Base-by-base conservation (phyloP, 202 grass and related monocot species). In the Bolboschoenoplectus hybrid region DNA sequence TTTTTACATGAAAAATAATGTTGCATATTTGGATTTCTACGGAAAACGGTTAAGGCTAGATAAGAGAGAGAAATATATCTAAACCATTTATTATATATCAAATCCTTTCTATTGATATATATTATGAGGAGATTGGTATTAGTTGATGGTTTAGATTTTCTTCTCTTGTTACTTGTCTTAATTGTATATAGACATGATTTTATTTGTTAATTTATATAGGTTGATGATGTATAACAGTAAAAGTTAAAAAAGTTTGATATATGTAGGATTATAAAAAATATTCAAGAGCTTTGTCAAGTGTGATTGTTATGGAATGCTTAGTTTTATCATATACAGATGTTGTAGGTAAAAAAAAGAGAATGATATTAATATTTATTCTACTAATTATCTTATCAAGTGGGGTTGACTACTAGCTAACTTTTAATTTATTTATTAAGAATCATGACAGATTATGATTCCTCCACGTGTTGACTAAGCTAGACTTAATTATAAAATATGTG, bases 71-170 rank as follows among this genome's bases (percentile, higher is more conserved):
- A 70, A 5, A 70, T 44, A 36, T 26, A 44, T 70, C 66, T 69
- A 69, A 43, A 41, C 13, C 66, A 69, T 43, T 38, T 16, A 43
- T 69, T 43, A 17, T 43, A 26, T 26, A 26, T 26, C 14, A 69
- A 44, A 69, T 12, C 66, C 38, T 68, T 16, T 39, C 8, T 68
- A 68, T 68, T 68, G 38, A 69, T 69, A 26, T 69, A 26, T 26
- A 26, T 26, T 69, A 7, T 43, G 13, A 43, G 13, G 66, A 43
- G 36, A 17, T 43, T 69, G 36, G 12, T 62, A 62, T 26, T 26
- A 26, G 26, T 69, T 69, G 66, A 43, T 69, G 66, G 66, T 69
- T 38, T 69, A 69, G 66, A 69, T 69, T 41, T 69, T 69, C 66
- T 69, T 69, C 38, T 40, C 66, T 69, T 69, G 66, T 41, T 36